These are phyloP conservation scores for Leptographium wingfieldii DNA, from an alignment of 2,329 filamentous ascomycete genomes.

Conservation along the genomic window DNA sequence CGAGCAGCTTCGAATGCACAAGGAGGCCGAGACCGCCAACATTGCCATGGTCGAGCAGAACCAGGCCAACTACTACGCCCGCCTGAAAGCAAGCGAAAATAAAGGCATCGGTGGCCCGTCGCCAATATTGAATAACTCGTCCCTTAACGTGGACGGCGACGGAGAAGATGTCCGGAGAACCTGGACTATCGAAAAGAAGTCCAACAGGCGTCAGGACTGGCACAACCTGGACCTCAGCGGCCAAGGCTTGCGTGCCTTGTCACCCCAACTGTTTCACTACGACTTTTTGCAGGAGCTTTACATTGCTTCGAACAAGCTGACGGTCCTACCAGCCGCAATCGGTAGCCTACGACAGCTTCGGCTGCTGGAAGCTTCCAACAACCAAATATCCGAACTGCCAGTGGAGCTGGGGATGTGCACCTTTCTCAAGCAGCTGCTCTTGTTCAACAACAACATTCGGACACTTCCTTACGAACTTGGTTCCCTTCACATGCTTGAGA, in stretches of 20 bases:
- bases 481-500: constrained; percentile 75
- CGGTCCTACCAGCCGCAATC: constrained; percentile 65
- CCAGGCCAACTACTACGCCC: constrained; percentile 58
- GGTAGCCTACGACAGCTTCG: constrained; percentile 71
- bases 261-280: constrained; percentile 72
- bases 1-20: constrained; percentile 70
- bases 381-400: constrained; percentile 70
- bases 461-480: constrained; percentile 78
- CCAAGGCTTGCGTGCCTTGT: constrained; percentile 80
- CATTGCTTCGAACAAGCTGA: constrained; percentile 84
- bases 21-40: constrained; percentile 62
- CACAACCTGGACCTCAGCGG: constrained; percentile 88
- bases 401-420: constrained; percentile 95
- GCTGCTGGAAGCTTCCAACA: constrained; percentile 78
- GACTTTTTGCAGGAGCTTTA: constrained; percentile 84
- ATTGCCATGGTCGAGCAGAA: constrained; percentile 57
- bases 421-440: constrained; percentile 68
- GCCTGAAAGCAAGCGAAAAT: constrained; percentile 58
- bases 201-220: constrained; percentile 70
- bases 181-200: constrained; percentile 50
- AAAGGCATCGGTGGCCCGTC: constrained; percentile 48
- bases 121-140: constrained; percentile 33
- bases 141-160: constrained; percentile 39
- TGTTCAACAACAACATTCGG: constrained; percentile 84
- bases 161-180: constrained; percentile 45